Evolutionary conservation across 2,329 filamentous ascomycete species (phyloP), one percentile per base, ranked within the genome.

Genomic region (Aspergillus sp.): DNA sequence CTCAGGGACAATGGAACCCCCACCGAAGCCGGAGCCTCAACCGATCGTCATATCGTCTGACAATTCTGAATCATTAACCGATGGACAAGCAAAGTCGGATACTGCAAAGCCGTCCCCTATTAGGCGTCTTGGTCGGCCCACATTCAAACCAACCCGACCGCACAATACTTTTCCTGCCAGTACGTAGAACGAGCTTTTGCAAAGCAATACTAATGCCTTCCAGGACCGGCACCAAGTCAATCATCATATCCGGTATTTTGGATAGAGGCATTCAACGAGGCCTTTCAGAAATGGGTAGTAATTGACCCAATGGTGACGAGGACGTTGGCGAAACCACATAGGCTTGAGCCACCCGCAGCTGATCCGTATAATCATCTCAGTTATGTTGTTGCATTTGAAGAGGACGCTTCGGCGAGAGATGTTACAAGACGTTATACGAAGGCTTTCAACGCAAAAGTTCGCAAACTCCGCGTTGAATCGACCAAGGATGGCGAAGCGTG

Each of bases 391-490:
- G 91, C 88, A 0, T 96, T 96, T 62, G 89, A 96, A 62, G 85
- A 87, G 12, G 89, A 96, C 63, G 89, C 87, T 3, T 85, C 84
- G 13, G 91, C 86, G 1, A 86, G 84, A 67, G 95, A 99, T 67
- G 90, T 99, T 0, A 99, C 95, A 0, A 83, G 86, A 55, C 85
- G 95, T 15, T 99, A 99, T 69, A 83, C 87, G 1, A 96, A 95
- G 72, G 88, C 89, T 0, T 98, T 89, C 75, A 95, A 92, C 65
- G 90, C 93, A 20, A 98, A 98, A 74, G 96, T 93, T 1, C 84
- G 90, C 20, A 91, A 87, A 62, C 75, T 84, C 57, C 86, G 95
- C n/a, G 83, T 99, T 2, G 95, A 98, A 63, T 78, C 74, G 34
- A 86, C 83, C 1, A 77, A 80, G 45, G 74, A 78, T 42, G 86